Base-by-base conservation (phyloP, 495 filamentous ascomycete genomes). In the Friedmanniomyces endolithicus region DNA sequence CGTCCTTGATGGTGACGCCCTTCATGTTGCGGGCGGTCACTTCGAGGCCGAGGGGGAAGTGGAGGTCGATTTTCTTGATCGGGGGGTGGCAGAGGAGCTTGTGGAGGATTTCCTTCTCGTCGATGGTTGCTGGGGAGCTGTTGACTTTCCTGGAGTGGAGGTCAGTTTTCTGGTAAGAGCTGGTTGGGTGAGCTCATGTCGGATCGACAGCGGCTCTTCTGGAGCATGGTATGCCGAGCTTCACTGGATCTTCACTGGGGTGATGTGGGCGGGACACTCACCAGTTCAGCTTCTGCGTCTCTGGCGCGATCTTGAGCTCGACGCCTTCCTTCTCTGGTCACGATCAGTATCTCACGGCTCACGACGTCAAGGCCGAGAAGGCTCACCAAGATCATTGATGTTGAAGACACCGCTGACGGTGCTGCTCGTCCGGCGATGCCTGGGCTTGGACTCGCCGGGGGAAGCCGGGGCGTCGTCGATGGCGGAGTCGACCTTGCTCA, bases 1-100 rank as follows among this genome's bases (percentile, higher is more conserved):
- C 89, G 70, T 95, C 89, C 74, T 94, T 94, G 75, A 95, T 87
- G 37, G 89, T 95, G 59, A 95, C 88, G 34, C 89, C 89, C 68
- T 90, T 90, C 56, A 86, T 69, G 68, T 95, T 95, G 59, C 89
- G 78, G 59, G 88, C 89, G 37, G 86, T 87, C 63, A 95, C 86
- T 59, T 88, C 83, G 8, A 88, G 73, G n/a, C 89, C 89, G 35
- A 90, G 74, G 6, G 85, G 83, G 76, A 90, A 94, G 68, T 87
- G 80, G 11, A 95, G 75, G 73, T 94, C 87, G 71, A 95, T 86
- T 73, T 89, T 90, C 78, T 90, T 94, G 71, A 95, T 83, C 9
- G 82, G 81, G 35, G 89, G 89, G 20, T 70, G 81, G 66, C 84
- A 78, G 61, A 95, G 84, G 47, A 79, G 70, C 69, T 92, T 84